These are phyloP conservation scores for California macrophylla DNA, from an alignment of 441 rosid species.

Conservation along the genomic window DNA sequence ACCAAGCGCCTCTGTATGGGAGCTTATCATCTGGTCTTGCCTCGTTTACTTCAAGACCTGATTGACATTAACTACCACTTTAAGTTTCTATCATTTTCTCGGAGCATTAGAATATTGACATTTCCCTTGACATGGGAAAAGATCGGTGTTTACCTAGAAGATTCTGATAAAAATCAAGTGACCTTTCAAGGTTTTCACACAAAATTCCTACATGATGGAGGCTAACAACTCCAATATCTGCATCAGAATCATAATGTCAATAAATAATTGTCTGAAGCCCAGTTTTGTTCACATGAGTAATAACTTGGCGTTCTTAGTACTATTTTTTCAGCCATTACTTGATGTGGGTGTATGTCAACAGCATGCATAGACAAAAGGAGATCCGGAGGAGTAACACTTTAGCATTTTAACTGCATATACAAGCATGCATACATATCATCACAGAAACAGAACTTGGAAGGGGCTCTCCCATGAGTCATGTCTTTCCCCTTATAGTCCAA, in stretches of 20 bases:
- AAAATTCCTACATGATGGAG: constrained; percentile 83
- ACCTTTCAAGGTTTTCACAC: constrained; percentile 70
- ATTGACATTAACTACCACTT: background rate
- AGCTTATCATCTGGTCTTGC: constrained; percentile 91
- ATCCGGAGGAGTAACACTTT: background rate
- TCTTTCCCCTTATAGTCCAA: background rate
- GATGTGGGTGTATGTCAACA: background rate
- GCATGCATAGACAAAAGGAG: background rate
- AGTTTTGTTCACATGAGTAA: background rate
- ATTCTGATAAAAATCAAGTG: constrained; percentile 75
- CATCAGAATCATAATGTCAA: constrained; percentile 12
- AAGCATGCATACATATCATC: too few species aligned
- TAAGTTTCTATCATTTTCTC: background rate
- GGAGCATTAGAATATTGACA: background rate
- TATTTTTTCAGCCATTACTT: background rate
- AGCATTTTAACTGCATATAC: background rate
- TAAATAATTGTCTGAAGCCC: background rate
- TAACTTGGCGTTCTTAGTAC: background rate
- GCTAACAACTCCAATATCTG: constrained; percentile 76
- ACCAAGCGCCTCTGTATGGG: constrained; percentile 93
- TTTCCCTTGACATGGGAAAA: background rate
- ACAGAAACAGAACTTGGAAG: background rate
- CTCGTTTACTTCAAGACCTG: constrained; percentile 83
- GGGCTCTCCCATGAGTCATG: background rate
- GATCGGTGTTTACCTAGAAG: constrained; percentile 38